Base-by-base conservation (phyloP, 2,329 filamentous ascomycete genomes). In the Claviceps sp. region DNA sequence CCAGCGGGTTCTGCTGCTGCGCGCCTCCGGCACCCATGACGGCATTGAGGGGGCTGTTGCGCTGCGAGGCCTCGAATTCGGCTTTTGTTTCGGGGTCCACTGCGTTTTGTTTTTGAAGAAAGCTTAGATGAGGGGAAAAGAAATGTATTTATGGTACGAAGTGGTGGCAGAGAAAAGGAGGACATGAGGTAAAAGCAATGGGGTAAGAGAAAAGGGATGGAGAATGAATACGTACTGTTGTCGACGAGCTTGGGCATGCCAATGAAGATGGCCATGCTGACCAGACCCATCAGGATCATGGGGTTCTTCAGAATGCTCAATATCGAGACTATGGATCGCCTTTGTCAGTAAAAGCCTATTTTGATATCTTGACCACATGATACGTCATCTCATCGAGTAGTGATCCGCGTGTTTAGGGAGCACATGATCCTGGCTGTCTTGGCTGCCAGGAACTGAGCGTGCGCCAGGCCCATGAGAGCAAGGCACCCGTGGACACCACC, bases 81-180 rank as follows among this genome's bases (percentile, higher is more conserved):
- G 87, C 88, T 61, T 83, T 83, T 71, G 88, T 86, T 68, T 98
- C 93, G n/a, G 88, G 88, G 65, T 97, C 93, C 90, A 98, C 90
- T 96, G 22, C 13, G 7, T 16, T 23, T 23, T 43, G 14, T 14
- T 23, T 43, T 26, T 16, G 29, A 9, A 34, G 29, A 34, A 34
- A 9, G 11, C 3, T 42, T 42, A 11, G 16, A 22, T 8, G n/a
- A 17, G n/a, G 16, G n/a, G 17, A 20, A 11, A 5, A 17, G 17
- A 22, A 36, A 36, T 9, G 17, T 11, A 9, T 16, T 6, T 40
- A 2, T 6, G 16, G 13, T n/a, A 2, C 7, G 17, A n/a, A 40
- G 16, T 3, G 39, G 16, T 42, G 39, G 39, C 16, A 42, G 39
- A 40, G 16, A 17, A 17, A 3, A 17, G 39, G 14, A 8, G n/a